Base-by-base conservation (phyloP, 768 basidiomycete genomes). In the Mycena latifolia region DNA sequence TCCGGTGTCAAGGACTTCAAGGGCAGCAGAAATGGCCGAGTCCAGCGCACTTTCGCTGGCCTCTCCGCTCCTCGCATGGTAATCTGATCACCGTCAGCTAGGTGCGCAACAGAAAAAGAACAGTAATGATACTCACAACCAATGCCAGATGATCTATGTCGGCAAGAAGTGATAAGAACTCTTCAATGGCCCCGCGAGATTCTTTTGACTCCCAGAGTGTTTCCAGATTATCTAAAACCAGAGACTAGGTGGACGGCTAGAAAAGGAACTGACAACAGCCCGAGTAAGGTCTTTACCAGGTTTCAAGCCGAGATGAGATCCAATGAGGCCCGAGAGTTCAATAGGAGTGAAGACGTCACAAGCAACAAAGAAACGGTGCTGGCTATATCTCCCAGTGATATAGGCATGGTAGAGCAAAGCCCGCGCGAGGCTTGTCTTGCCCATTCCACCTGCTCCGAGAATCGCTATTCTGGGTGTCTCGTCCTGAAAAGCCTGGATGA, bases 51-150 rank as follows among this genome's bases (percentile, higher is more conserved):
- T 37, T 28, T 25, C 3, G 33, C 43, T 3, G 64, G 64, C 10
- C 51, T 28, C 28, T 65, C 64, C 6, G 64, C 57, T 11, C 64
- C 64, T 15, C 64, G 48, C 64, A 65, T 65, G 14, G 64, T 65
- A 29, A 65, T 53, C 64, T 65, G 28, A 41, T 46, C 22, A 22
- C 22, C 46, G 45, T 24, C 39, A 20, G 11, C 15, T 4, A n/a
- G n/a, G n/a, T n/a, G n/a, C n/a, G n/a, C 3, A 41, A 41, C 11
- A 1, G 10, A 8, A 22, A n/a, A 5, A 5, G 17, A 24, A 6
- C 5, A 31, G 10, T 28, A 6, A 28, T n/a, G n/a, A n/a, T 27
- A 48, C 41, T 46, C 24, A 39, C 63, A 20, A 65, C 58, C 9
- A 65, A 25, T 11, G 55, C 46, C 27, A 65, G 51, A 12, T 65